Conservation (phyloP, 805 yeast genomes). For the Maudiozyma serrabonitensis region DNA sequence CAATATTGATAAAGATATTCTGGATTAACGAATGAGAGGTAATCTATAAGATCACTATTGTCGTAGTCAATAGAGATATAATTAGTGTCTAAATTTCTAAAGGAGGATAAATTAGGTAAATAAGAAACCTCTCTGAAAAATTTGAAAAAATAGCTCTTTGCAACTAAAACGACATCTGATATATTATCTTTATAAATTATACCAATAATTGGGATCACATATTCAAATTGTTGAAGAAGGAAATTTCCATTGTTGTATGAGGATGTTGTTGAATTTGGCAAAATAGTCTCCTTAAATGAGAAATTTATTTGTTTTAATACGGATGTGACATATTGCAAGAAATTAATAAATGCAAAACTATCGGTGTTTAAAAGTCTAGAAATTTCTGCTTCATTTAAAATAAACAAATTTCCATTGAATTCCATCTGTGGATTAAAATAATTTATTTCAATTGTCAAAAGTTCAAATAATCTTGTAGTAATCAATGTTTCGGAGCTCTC, state of each 20-base stretch:
- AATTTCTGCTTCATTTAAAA: conserved; percentile 10
- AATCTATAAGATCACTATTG: conserved; percentile 14
- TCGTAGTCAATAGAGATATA: conserved; percentile 13
- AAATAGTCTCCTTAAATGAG: background rate
- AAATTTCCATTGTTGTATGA: conserved; percentile 4
- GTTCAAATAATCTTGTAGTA: conserved; percentile 17
- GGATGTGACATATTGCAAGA: conserved; percentile 15
- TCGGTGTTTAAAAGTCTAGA: conserved; percentile 10
- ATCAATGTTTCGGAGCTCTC: conserved; percentile 8
- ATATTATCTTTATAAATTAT: conserved; percentile 11
- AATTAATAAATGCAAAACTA: conserved; percentile 18
- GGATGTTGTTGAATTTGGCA: background rate
- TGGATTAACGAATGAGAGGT: conserved; percentile 25
- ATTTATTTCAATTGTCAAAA: conserved; percentile 10
- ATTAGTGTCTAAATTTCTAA: conserved; percentile 13
- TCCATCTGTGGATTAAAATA: conserved; percentile 9
- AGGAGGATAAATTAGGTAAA: conserved; percentile 10
- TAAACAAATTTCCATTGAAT: conserved; percentile 14
- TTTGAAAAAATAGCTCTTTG: conserved; percentile 15
- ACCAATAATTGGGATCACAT: conserved; percentile 12
- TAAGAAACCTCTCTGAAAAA: conserved; percentile 20
- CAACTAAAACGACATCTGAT: conserved; percentile 15
- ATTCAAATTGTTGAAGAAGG: conserved; percentile 9
- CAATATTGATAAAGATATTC: conserved; percentile 13
- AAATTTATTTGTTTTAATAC: conserved; percentile 6